These are phyloP conservation scores for Kwoniella sp. DNA, from an alignment of 768 basidiomycete genomes.

Conservation along the genomic window DNA sequence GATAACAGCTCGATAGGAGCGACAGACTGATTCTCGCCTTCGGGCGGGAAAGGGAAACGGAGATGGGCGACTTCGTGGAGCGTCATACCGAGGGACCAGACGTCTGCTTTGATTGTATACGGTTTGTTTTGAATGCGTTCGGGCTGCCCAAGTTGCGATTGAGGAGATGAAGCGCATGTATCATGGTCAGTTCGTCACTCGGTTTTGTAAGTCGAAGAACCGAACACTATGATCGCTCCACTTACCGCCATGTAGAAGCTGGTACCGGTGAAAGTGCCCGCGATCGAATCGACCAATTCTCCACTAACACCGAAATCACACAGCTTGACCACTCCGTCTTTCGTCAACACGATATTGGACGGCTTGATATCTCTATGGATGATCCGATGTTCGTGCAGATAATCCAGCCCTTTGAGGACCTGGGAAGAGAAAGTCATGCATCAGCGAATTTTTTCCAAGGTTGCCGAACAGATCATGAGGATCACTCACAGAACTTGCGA, in stretches of 20 bases:
- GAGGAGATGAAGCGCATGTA: no score
- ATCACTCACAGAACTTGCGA: slow-evolving; percentile 51
- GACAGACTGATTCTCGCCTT: slow-evolving; percentile 66
- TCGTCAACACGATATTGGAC: slow-evolving; percentile 56
- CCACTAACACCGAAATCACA: slow-evolving; percentile 58
- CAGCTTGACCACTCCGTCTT: slow-evolving; percentile 54
- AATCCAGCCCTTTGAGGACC: slow-evolving; percentile 54
- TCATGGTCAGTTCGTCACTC: no score
- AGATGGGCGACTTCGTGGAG: slow-evolving; percentile 57
- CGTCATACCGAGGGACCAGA: slow-evolving; percentile 57
- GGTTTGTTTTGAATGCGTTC: slow-evolving; percentile 56
- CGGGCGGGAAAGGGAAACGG: slow-evolving; percentile 57
- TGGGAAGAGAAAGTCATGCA: slow-evolving; percentile 2
- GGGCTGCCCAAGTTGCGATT: slow-evolving; percentile 49
- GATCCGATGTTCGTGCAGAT: slow-evolving; percentile 56
- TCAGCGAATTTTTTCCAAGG: slow-evolving; percentile 2
- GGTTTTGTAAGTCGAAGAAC: no score
- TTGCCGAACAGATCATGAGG: not conserved
- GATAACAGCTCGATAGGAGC: slow-evolving; percentile 93
- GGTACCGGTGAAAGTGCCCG: slow-evolving; percentile 57
- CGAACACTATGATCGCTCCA: no score
- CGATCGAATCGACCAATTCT: slow-evolving; percentile 55
- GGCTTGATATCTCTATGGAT: slow-evolving; percentile 58
- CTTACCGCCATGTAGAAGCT: slow-evolving; percentile 58
- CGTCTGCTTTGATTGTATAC: slow-evolving; percentile 57